Evolutionary conservation across 2,329 filamentous ascomycete species (phyloP), one percentile per base, ranked within the genome.

Genomic region (Neophaeococcomyces aloes): DNA sequence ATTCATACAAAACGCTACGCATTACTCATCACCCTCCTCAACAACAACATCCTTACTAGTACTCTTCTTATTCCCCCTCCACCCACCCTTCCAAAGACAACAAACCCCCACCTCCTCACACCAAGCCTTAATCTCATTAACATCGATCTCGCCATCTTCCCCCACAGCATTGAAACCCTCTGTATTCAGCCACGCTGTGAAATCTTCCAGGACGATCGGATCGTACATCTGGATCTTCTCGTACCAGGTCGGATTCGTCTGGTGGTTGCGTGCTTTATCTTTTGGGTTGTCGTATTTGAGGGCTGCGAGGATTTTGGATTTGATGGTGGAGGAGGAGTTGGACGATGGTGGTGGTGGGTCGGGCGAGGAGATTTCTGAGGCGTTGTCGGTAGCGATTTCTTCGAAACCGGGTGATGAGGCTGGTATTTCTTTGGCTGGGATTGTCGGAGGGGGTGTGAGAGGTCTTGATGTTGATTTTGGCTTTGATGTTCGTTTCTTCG

Each of bases 171-270:
- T 71, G 34, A 88, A 63, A 18, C 78, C 76, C 10, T 81, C 81
- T 3, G 72, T 72, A 53, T 94, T 95, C 13, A 96, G 65, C 83
- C 87, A 96, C 0, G 68, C 65, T 0, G 88, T 75, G 11, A 98
- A 67, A 52, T 95, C 87, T 62, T 96, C 89, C 0, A 95, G 64
- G 1, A 91, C 72, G 33, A 98, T 82, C 0, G 89, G 86, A 56
- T 96, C 88, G 59, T 93, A 96, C 59, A 96, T 76, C 4, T 96
- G 69, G 36, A 98, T 95, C 65, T 87, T 93, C 63, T 96, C 86
- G 54, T 93, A 73, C 85, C 88, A 96, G 2, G 77, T 86, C 2
- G 70, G 71, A 2, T 59, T 57, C 4, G 56, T 59, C 5, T 60
- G 58, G 45, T 71, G 59, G 7, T 60, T 62, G 61, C 2, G 68